Conservation (phyloP, 208 protist species). For the Leishmania amazonensis region DNA sequence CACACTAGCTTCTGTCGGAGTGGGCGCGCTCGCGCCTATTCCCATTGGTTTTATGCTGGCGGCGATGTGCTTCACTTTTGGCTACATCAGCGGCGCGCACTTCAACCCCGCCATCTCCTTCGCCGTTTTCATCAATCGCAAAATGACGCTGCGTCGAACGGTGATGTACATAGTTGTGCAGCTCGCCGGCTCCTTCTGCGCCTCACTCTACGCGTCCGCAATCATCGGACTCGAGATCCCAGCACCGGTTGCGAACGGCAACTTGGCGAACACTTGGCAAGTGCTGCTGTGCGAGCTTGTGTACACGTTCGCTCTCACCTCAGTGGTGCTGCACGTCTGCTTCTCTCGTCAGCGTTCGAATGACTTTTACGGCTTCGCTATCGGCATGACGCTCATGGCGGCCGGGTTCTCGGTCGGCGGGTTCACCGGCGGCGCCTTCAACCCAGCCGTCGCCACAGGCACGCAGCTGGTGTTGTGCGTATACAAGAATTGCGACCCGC, state of each 20-base stretch:
- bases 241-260: conserved; percentile 38
- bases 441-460: conserved; percentile 79
- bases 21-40: conserved; percentile 70
- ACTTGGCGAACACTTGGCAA: conserved; percentile 64
- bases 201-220: conserved; percentile 69
- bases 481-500: conserved; percentile 63
- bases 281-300: conserved; percentile 74
- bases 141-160: conserved; percentile 64
- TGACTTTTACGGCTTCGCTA: conserved; percentile 85
- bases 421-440: conserved; percentile 75
- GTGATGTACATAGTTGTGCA: conserved; percentile 80
- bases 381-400: conserved; percentile 69
- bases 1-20: conserved; percentile 65
- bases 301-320: conserved; percentile 83
- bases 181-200: conserved; percentile 69
- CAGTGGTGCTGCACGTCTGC: conserved; percentile 80
- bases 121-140: conserved; percentile 82
- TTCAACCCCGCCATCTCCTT: conserved; percentile 94
- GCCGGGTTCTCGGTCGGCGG: conserved; percentile 76
- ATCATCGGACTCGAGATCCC: conserved; percentile 83
- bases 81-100: conserved; percentile 92
- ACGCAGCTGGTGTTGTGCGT: conserved; percentile 76
- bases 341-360: conserved; percentile 85
- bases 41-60: conserved; percentile 89
- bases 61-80: conserved; percentile 92